phyloP scores from a whole-genome alignment of 345 rosid genomes.

The Theobroma cacao region DNA sequence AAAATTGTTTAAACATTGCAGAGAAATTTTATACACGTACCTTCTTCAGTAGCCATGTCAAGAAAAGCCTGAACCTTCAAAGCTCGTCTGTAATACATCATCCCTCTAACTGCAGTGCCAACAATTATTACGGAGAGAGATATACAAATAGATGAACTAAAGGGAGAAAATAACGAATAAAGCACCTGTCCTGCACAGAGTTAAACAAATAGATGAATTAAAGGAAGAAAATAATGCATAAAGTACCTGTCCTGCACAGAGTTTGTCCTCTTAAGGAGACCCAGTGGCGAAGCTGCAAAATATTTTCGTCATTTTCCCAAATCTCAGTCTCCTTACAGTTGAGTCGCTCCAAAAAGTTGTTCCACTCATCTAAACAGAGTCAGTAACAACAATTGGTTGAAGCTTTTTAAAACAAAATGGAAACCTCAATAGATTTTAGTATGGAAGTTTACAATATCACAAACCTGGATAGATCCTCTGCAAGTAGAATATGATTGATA shows the following conservation, averaged over 20 bases:
- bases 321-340: conserved; percentile 70
- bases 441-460: conserved; percentile 17
- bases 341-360: conserved; percentile 84
- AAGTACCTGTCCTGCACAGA: conserved; percentile 81
- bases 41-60: conserved; percentile 89
- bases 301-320: conserved; percentile 90
- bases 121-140: conserved; percentile 6
- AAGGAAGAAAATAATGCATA: conserved; percentile 13
- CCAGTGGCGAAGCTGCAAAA: conserved; percentile 97
- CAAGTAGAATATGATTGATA: conserved; percentile 89
- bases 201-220: conserved; percentile 20
- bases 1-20: background rate
- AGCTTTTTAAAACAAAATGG: conserved; percentile 9
- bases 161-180: conserved; percentile 12
- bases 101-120: conserved; percentile 78
- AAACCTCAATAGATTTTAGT: background rate
- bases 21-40: conserved; percentile 29
- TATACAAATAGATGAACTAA: background rate
- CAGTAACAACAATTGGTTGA: conserved; percentile 6
- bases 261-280: conserved; percentile 97
- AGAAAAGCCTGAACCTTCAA: conserved; percentile 97
- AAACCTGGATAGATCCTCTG: conserved; percentile 94
- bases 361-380: conserved; percentile 80
- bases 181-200: conserved; percentile 86
- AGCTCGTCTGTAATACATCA: conserved; percentile 98